phyloP scores from a whole-genome alignment of 768 basidiomycete species.

The Hemileccinum impolitum region DNA sequence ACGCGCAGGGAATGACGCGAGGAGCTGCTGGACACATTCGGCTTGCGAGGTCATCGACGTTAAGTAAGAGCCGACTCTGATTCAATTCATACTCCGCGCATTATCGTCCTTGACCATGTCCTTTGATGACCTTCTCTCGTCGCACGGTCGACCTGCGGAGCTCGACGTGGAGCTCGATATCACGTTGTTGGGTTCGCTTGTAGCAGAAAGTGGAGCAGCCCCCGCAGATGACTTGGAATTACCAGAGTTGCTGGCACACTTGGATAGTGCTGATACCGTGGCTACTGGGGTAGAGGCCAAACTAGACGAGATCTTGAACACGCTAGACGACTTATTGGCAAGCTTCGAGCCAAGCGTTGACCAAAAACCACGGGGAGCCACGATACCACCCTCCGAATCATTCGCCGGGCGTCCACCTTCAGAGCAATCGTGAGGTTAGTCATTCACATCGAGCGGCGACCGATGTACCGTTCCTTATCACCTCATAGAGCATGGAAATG shows the following conservation, averaged over 20 bases:
- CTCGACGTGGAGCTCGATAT: slow-evolving; percentile 37
- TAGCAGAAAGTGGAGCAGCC: slow-evolving; percentile 24
- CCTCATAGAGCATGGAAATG: slow-evolving; percentile 7
- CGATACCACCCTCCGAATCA: slow-evolving; percentile 1
- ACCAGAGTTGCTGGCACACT: slow-evolving; percentile 47
- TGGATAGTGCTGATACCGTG: slow-evolving; percentile 57
- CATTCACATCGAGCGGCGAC: not conserved
- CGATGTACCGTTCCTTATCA: not conserved
- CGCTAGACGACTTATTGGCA: slow-evolving; percentile 53
- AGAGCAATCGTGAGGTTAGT: slow-evolving; percentile 17
- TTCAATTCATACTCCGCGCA: slow-evolving; percentile 20
- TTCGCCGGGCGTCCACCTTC: not conserved
- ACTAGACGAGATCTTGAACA: slow-evolving; percentile 58
- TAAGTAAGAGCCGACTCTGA: no score
- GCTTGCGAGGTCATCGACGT: slow-evolving; percentile 48
- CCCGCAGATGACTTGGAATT: slow-evolving; percentile 42
- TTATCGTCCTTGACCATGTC: slow-evolving; percentile 23
- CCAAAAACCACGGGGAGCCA: not conserved
- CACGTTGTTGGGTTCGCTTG: slow-evolving; percentile 28
- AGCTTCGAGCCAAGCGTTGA: slow-evolving; percentile 34
- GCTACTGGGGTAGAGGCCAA: slow-evolving; percentile 60
- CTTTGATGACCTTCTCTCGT: slow-evolving; percentile 21
- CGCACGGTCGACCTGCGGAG: slow-evolving; percentile 6
- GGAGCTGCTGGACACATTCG: slow-evolving; percentile 47
- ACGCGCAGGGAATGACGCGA: slow-evolving; percentile 49